Evolutionary conservation across 768 basidiomycete species (phyloP), one percentile per base, ranked within the genome.

Genomic region (Pleurotus tuber-regium): DNA sequence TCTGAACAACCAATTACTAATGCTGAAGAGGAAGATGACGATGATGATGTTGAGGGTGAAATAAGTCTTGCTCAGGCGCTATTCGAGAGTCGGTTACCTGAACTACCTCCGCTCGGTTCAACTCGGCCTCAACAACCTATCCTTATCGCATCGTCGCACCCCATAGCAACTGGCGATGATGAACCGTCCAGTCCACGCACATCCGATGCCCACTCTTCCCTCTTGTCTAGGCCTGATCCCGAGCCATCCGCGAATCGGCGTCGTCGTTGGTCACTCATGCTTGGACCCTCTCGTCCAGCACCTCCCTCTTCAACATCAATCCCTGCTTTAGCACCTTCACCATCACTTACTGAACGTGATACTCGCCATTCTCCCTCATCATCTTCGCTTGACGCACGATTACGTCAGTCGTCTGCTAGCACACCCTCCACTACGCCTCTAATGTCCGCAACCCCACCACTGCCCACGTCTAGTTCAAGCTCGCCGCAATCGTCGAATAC

Each of bases 1-100:
- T 54, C 66, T 47, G 67, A 70, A 10, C 66, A 73, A 6, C 71
- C 70, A 36, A 70, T 70, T n/a, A 71, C 73, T 40, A 66, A 69
- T 39, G 30, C 25, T 12, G 53, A 57, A n/a, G 35, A 68, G 25
- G 79, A 74, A 48, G 76, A 64, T 8, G 82, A 87, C 16, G 83
- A 82, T 6, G 83, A 83, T 8, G 86, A 82, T 7, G 75, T 73
- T 6, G 76, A 82, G 50, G 86, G 88, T 28, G 75, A 76, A 23
- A 85, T 93, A 30, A 85, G 82, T 23, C 76, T 93, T 35, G 83
- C 77, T 0, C 82, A 92, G 57, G 85, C 85, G 8, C 70, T 93
- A 16, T 61, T 87, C 48, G 90, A 93, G 70, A 91, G 89, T 57
- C 83, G 90, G 30, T 66, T 89, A 26, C 89, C 90, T 5, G 77